These are phyloP conservation scores for Margaritispora aquatica DNA, from an alignment of 495 filamentous ascomycete species.

Conservation along the genomic window DNA sequence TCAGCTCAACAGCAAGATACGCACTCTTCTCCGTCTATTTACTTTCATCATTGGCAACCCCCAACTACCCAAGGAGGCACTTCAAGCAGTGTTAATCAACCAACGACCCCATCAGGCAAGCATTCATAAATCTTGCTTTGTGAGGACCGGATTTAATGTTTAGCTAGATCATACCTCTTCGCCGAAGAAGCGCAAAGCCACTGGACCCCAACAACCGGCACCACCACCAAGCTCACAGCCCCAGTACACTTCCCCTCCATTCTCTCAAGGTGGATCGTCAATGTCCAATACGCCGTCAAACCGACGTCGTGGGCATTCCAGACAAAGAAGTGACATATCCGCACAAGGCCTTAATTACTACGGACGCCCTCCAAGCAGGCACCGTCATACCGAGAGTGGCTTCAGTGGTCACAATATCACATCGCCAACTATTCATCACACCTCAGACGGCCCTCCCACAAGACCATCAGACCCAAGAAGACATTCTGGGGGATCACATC, in stretches of 20 bases:
- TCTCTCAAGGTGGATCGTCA: conserved; percentile 50
- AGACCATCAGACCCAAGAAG: conserved; percentile 13
- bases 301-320: conserved; percentile 57
- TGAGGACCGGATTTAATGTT: conserved; percentile 37
- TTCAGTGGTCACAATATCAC: conserved; percentile 9
- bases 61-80: conserved; percentile 53
- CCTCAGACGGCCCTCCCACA: background rate
- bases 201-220: conserved; percentile 51
- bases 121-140: conserved; percentile 39
- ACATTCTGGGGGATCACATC: conserved; percentile 18
- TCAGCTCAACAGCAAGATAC: conserved; percentile 45
- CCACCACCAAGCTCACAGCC: conserved; percentile 48
- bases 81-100: conserved; percentile 46
- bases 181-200: conserved; percentile 69
- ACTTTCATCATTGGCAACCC: conserved; percentile 90
- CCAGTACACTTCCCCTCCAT: conserved; percentile 48
- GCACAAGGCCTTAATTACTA: conserved; percentile 19
- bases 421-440: conserved; percentile 10
- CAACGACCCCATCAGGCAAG: conserved; percentile 62
- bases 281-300: conserved; percentile 50
- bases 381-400: conserved; percentile 21
- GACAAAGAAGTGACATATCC: conserved; percentile 58
- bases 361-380: conserved; percentile 19
- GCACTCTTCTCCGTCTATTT: conserved; percentile 63
- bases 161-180: conserved; percentile 45